Conservation (phyloP, 352 stramenopile genomes). For the Globisporangium cystogenes region DNA sequence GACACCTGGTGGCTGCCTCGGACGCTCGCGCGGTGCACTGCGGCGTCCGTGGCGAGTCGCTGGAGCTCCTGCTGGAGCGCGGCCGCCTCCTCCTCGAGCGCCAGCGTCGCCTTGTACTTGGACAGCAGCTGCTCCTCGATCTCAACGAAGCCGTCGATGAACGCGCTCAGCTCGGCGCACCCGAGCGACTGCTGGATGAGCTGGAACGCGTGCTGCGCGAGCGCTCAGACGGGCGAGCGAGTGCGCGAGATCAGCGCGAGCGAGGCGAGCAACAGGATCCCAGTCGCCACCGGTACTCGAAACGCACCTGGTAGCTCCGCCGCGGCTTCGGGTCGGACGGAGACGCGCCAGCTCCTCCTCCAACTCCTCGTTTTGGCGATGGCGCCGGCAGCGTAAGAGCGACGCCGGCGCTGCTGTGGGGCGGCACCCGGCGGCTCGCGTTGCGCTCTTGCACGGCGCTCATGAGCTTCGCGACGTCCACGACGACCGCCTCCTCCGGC, state of each 20-base stretch:
- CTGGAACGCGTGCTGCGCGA: conserved; percentile 35
- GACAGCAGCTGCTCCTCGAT: conserved; percentile 61
- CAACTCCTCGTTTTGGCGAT: not conserved
- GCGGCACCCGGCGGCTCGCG: conserved; percentile 6
- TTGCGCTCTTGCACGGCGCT: conserved; percentile 37
- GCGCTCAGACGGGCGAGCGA: no score
- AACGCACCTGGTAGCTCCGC: conserved; percentile 10
- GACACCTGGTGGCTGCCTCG: conserved; percentile 27
- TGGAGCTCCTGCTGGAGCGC: conserved; percentile 30
- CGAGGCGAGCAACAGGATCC: no score
- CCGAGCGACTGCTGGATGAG: conserved; percentile 46
- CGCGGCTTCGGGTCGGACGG: not conserved
- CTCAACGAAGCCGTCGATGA: conserved; percentile 41
- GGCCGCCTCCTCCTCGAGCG: conserved; percentile 44
- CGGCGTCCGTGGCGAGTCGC: conserved; percentile 21
- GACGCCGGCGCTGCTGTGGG: not conserved
- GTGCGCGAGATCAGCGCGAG: not conserved
- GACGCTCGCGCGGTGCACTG: conserved; percentile 24
- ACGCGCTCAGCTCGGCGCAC: conserved; percentile 17
- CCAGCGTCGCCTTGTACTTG: conserved; percentile 50
- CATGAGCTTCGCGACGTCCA: conserved; percentile 61
- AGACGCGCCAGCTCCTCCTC: not conserved
- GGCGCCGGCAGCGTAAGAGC: not conserved
- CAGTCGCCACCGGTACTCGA: not conserved
- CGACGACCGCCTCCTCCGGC: conserved; percentile 53